These are phyloP conservation scores for Vaccinium corymbosum DNA, from an alignment of 148 eudicot genomes.

Conservation along the genomic window DNA sequence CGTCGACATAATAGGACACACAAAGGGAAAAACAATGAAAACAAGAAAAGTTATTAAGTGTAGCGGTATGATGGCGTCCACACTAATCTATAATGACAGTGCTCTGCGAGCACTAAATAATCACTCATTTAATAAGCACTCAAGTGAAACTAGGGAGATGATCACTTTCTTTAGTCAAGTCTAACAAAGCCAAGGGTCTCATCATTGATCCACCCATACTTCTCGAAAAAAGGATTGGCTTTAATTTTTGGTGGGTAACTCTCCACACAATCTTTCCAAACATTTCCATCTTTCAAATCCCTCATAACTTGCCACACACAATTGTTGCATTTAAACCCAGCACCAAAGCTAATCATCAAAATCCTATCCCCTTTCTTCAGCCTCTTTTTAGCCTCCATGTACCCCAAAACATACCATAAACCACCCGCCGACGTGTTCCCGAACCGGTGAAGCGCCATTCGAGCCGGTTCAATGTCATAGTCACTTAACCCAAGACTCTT, in stretches of 20 bases:
- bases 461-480: constrained; percentile 71
- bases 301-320: constrained; percentile 85
- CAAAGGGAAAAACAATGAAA: background rate
- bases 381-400: constrained; percentile 90
- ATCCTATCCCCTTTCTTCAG: constrained; percentile 77
- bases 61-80: too few species aligned
- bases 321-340: constrained; percentile 87
- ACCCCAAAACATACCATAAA: constrained; percentile 85
- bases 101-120: too few species aligned
- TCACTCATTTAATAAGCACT: too few species aligned
- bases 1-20: background rate
- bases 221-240: constrained; percentile 52
- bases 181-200: constrained; percentile 42
- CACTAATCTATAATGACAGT: too few species aligned
- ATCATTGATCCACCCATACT: constrained; percentile 76
- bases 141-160: background rate
- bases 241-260: constrained; percentile 39
- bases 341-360: constrained; percentile 78
- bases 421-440: constrained; percentile 88
- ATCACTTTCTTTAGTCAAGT: constrained; percentile 15
- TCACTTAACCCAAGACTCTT: constrained; percentile 50
- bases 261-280: constrained; percentile 67
- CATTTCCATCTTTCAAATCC: constrained; percentile 63
- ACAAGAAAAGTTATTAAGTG: background rate
- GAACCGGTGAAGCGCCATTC: constrained; percentile 82